Base-by-base conservation (phyloP, 176 grass and related monocot species). In the Musa schizocarpa region DNA sequence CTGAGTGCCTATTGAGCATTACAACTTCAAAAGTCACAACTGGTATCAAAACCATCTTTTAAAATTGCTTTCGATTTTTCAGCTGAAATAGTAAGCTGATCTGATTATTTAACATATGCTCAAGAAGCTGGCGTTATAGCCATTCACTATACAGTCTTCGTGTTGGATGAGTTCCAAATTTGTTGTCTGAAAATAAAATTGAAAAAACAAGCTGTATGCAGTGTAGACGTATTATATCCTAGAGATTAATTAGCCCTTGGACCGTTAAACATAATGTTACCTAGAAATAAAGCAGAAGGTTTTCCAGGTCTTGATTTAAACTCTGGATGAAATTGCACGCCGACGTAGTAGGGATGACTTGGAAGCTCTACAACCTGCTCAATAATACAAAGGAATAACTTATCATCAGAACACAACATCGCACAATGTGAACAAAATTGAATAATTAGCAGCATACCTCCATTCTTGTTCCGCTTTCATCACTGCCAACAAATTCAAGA, bases 281-380 rank as follows among this genome's bases (percentile, higher is more conserved):
- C 95, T 54, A 86, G 79, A 88, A 99, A 94, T 63, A 89, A 88
- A 84, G 95, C 86, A 4, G 95, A 93, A 77, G 95, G 88, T 73
- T 77, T 91, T 82, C 86, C 78, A 76, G 90, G 88, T 76, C 88
- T 99, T 12, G 90, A 94, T 74, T 99, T 99, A 78, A 99, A 99
- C 65, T 99, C 90, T 2, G 95, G 95, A 81, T 99, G 90, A 76
- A 89, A 99, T 80, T 99, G 95, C 70, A 94, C 90, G 49, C 95
- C 95, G 27, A 99, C 61, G 61, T 99, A 99, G 16, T 85, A 99
- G 12, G 88, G 88, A 67, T 99, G 95, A 74, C 71, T 76, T 50
- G 52, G 88, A 70, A 94, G 84, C 81, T 99, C 95, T 77, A 94
- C 80, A 74, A 99, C 86, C 95, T 99, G 80, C n/a, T 71, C 48